These are phyloP conservation scores for Ascoidea tarda DNA, from an alignment of 805 yeast species.

Conservation along the genomic window DNA sequence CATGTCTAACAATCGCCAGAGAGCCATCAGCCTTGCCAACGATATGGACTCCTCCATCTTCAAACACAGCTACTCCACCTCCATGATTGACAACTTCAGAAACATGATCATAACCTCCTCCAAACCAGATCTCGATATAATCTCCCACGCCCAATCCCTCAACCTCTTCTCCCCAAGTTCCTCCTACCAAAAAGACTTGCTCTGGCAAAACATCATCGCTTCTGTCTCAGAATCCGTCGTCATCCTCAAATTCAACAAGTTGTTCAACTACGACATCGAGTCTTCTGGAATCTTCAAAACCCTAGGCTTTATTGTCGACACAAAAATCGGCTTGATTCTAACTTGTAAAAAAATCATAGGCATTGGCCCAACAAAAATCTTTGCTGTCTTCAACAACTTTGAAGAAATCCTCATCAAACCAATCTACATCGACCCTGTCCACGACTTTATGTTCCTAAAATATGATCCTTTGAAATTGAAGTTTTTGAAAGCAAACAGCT, in stretches of 20 bases:
- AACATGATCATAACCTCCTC: neutral
- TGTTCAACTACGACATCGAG: slow-evolving; percentile 10
- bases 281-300: slow-evolving; percentile 11
- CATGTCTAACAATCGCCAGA: too few species aligned
- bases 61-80: neutral
- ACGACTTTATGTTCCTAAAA: slow-evolving; percentile 11
- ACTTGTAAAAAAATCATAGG: slow-evolving; percentile 11
- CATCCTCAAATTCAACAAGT: slow-evolving; percentile 10
- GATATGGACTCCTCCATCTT: neutral
- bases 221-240: slow-evolving; percentile 10
- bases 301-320: slow-evolving; percentile 11
- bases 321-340: slow-evolving; percentile 8
- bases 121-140: neutral
- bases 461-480: slow-evolving; percentile 10
- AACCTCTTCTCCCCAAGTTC: neutral
- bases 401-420: slow-evolving; percentile 11
- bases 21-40: too few species aligned
- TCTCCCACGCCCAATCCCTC: too few species aligned
- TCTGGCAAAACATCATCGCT: slow-evolving; percentile 11
- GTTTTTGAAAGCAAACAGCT: slow-evolving; percentile 9
- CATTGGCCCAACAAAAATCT: slow-evolving; percentile 10
- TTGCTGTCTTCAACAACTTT: slow-evolving; percentile 11
- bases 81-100: neutral
- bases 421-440: slow-evolving; percentile 10
- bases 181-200: slow-evolving; percentile 3